Evolutionary conservation across 2,329 filamentous ascomycete species (phyloP).

Genomic region (Talaromyces sp.): DNA sequence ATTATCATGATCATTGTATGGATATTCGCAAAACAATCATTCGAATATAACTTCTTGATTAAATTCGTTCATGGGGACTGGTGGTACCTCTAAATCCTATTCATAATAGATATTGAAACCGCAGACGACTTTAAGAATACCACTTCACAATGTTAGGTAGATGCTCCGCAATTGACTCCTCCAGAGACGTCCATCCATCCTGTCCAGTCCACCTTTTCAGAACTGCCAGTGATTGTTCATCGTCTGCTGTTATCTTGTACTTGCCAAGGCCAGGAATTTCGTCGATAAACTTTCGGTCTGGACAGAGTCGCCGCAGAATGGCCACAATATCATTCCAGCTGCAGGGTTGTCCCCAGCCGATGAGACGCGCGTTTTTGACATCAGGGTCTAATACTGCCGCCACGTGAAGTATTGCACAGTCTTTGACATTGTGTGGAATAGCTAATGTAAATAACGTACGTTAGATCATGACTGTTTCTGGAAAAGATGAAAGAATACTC

Average conservation of each 20-base stretch:
- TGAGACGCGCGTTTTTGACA: conserved; percentile 1
- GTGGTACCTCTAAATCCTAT: not conserved
- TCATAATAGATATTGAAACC: not conserved
- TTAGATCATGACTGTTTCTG: not conserved
- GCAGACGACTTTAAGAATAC: not conserved
- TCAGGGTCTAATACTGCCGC: conserved; percentile 11
- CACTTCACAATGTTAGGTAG: not conserved
- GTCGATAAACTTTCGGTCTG: conserved; percentile 5
- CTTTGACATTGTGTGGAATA: conserved; percentile 9
- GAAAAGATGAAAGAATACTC: not conserved
- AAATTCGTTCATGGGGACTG: not conserved
- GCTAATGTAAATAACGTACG: not conserved
- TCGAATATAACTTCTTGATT: not conserved
- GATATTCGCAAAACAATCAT: not conserved
- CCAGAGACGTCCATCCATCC: conserved; percentile 8
- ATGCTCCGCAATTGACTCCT: not conserved
- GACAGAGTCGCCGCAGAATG: conserved; percentile 12
- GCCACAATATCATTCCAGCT: conserved; percentile 14
- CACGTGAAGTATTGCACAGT: conserved; percentile 10
- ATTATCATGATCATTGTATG: not conserved
- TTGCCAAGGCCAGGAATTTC: conserved; percentile 1
- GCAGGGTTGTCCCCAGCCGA: conserved; percentile 8
- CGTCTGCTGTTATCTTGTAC: conserved; percentile 3
- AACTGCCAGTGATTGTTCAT: conserved; percentile 3
- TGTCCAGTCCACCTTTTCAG: conserved; percentile 13